Conservation (phyloP, 306 rosid species). For the Phaseolus lunatus region DNA sequence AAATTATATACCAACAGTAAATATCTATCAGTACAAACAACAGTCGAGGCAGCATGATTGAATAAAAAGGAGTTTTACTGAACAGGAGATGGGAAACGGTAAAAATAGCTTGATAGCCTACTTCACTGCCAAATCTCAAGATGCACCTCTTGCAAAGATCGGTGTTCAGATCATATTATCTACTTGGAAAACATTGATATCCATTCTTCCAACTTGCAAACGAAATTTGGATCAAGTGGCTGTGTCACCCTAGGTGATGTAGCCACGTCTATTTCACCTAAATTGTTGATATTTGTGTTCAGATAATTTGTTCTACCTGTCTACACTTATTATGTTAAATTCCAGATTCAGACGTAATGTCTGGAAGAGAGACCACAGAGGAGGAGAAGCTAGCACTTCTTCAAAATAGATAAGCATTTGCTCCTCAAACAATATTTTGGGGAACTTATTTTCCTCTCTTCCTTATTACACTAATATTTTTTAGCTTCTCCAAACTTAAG, state of each 20-base stretch:
- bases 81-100: background rate
- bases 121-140: background rate
- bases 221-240: background rate
- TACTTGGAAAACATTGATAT: background rate
- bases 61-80: background rate
- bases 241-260: background rate
- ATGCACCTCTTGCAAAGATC: too few relatives aligned
- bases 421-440: background rate
- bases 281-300: background rate
- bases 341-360: background rate
- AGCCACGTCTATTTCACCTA: background rate
- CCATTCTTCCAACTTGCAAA: background rate
- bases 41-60: background rate
- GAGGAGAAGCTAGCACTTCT: background rate
- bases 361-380: background rate
- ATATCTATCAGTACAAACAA: background rate
- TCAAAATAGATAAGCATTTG: background rate
- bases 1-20: background rate
- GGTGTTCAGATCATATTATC: too few relatives aligned
- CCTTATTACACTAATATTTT: background rate
- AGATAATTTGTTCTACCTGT: background rate
- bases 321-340: background rate
- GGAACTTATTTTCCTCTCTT: background rate
- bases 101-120: background rate
- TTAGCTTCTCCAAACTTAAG: background rate